Percentiles rank a stretch among this genome's conserved stretches.
These are phyloP conservation scores for Plectranthus barbatus DNA, from an alignment of 257 asterid genomes.

Conservation along the genomic window DNA sequence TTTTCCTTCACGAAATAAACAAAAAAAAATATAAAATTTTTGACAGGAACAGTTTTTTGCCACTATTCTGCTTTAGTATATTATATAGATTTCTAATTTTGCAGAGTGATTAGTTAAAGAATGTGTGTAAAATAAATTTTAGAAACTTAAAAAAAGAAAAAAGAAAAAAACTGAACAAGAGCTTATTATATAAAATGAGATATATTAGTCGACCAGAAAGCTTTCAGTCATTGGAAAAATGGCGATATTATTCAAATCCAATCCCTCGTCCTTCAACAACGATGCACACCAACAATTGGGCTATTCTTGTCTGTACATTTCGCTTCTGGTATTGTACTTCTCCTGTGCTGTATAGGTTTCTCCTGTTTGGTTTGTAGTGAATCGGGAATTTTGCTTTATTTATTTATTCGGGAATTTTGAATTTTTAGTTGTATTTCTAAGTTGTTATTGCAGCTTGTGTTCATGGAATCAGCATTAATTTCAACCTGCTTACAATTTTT, in stretches of 20 bases:
- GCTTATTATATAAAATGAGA: background rate
- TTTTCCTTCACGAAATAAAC: no score
- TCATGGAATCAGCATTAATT: background rate
- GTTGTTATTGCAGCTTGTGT: background rate
- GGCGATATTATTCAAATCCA: conserved; percentile 18
- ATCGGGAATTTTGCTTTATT: background rate
- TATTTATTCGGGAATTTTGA: no score
- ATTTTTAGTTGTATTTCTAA: no score
- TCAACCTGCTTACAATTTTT: background rate
- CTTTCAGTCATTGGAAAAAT: conserved; percentile 11
- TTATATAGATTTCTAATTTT: no score
- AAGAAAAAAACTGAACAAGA: background rate
- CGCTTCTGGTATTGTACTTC: conserved; percentile 73
- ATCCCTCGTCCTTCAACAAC: conserved; percentile 43
- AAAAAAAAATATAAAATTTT: no score
- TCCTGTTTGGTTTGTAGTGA: background rate
- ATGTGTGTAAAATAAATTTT: no score
- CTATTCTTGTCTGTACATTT: conserved; percentile 89
- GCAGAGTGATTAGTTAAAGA: no score
- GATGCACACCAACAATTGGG: conserved; percentile 98
- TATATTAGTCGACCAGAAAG: background rate
- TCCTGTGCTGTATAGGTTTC: background rate
- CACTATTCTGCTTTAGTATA: no score
- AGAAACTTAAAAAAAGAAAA: no score
- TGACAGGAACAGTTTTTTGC: no score